These are phyloP conservation scores for Torulaspora maleeae DNA, from an alignment of 805 yeast genomes.

Conservation along the genomic window DNA sequence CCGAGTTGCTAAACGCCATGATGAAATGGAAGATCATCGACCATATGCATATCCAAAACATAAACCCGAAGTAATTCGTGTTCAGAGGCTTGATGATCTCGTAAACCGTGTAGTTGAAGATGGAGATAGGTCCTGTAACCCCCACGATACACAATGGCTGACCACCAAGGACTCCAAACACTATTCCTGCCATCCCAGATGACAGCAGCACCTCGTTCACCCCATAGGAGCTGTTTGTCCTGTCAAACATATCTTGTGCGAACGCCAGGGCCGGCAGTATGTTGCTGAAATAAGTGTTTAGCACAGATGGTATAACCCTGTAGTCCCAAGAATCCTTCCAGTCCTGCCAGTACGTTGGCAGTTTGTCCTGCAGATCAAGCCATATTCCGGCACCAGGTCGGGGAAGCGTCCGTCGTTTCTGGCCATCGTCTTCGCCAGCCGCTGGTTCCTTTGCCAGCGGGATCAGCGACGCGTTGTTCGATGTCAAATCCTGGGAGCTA, in stretches of 20 bases:
- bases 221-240: constrained; percentile 82
- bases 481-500: background rate
- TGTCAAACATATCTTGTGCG: constrained; percentile 95
- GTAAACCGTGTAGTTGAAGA: constrained; percentile 81
- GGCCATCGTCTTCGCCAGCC: background rate
- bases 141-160: constrained; percentile 95
- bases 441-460: background rate
- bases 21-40: constrained; percentile 73
- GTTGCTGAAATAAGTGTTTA: constrained; percentile 84
- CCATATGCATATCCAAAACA: constrained; percentile 97
- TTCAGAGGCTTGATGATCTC: constrained; percentile 35
- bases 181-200: constrained; percentile 82
- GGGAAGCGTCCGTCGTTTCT: constrained; percentile 18
- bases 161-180: constrained; percentile 81
- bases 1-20: constrained; percentile 65
- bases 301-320: constrained; percentile 78
- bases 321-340: constrained; percentile 81
- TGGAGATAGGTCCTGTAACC: constrained; percentile 92
- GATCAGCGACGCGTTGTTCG: background rate
- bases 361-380: constrained; percentile 36
- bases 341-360: constrained; percentile 70
- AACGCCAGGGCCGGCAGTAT: constrained; percentile 90
- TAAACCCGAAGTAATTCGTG: constrained; percentile 72
- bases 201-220: constrained; percentile 83
- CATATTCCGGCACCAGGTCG: constrained; percentile 34